Conservation (phyloP, 306 rosid species). For the Sicyos edulis region DNA sequence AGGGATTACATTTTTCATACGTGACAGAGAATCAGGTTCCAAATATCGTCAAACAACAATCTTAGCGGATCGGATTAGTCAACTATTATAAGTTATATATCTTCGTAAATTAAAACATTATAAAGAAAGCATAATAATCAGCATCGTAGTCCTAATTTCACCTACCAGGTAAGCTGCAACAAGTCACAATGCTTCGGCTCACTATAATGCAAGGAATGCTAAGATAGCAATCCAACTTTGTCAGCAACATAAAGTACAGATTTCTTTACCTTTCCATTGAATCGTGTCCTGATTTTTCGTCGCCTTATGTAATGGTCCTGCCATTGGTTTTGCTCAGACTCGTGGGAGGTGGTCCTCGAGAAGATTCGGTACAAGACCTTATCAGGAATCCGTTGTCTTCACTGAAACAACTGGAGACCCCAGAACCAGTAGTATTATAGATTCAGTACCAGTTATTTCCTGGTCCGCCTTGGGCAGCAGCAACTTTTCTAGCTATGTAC, state of each 20-base stretch:
- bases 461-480: conserved; percentile 78
- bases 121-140: conserved; percentile 19
- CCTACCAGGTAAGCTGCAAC: conserved; percentile 14
- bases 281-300: background rate
- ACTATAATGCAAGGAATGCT: background rate
- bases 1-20: background rate
- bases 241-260: conserved; percentile 10
- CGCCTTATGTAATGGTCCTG: background rate
- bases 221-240: conserved; percentile 5
- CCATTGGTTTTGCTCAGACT: background rate
- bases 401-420: background rate
- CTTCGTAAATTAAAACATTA: background rate
- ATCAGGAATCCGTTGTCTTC: background rate
- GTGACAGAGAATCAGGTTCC: too few relatives aligned
- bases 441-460: conserved; percentile 75
- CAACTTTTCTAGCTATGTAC: conserved; percentile 64
- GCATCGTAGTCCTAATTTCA: conserved; percentile 12
- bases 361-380: background rate
- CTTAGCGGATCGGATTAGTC: too few relatives aligned
- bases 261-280: background rate
- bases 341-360: conserved; percentile 11
- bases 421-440: background rate
- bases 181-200: background rate
- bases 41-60: too few relatives aligned
- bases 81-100: too few relatives aligned